Evolutionary conservation across 1,284 basidiomycete genomes (phyloP).

Genomic region (Papiliotrema terrestris): DNA sequence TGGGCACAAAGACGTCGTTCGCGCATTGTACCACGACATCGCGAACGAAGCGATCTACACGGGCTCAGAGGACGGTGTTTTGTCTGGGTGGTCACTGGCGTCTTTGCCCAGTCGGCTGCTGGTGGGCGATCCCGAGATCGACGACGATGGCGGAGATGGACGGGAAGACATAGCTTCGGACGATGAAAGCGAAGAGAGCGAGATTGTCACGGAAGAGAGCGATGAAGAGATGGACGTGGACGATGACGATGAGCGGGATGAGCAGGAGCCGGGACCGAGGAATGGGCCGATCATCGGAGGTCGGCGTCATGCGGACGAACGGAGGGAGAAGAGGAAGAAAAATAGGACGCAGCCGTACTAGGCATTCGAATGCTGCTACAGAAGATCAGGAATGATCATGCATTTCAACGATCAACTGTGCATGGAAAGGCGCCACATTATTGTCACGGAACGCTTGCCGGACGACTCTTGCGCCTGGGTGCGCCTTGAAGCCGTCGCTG

Average conservation of each 20-base stretch:
- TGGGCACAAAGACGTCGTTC: slow-evolving; percentile 48
- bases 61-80: slow-evolving; percentile 48
- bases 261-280: slow-evolving; percentile 14
- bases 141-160: slow-evolving; percentile 43
- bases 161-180: slow-evolving; percentile 31
- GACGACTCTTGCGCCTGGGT: too few species aligned
- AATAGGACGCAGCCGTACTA: slow-evolving; percentile 16
- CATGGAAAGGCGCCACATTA: too few species aligned
- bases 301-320: slow-evolving; percentile 9
- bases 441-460: too few species aligned
- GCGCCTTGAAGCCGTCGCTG: too few species aligned
- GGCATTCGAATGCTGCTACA: too few species aligned
- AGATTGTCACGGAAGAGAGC: slow-evolving; percentile 35
- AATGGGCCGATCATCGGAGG: slow-evolving; percentile 21
- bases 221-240: slow-evolving; percentile 16
- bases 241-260: slow-evolving; percentile 18
- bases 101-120: slow-evolving; percentile 27
- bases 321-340: slow-evolving; percentile 13
- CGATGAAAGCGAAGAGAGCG: slow-evolving; percentile 36
- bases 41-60: slow-evolving; percentile 47
- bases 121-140: slow-evolving; percentile 39
- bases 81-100: slow-evolving; percentile 47
- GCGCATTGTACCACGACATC: slow-evolving; percentile 43
- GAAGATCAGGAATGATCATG: too few species aligned
- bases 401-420: too few species aligned